Percentiles rank a stretch among this genome's conserved stretches.
Conservation (phyloP, 768 basidiomycete genomes). For the Fibroporia radiculosa region DNA sequence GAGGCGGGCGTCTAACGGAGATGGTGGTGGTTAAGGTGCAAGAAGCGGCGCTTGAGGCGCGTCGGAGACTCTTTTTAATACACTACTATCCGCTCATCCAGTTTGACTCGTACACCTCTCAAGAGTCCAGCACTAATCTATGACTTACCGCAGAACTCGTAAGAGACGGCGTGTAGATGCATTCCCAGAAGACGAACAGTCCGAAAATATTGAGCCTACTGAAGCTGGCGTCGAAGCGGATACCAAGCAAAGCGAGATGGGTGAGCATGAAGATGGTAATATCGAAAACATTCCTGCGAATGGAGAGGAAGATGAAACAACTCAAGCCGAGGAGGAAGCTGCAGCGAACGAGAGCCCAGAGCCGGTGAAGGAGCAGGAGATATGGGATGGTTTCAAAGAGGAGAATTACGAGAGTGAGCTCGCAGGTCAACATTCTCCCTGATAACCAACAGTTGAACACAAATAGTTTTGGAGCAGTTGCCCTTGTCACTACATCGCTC, state of each 20-base stretch:
- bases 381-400: constrained; percentile 73
- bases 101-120: no score
- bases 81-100: no score
- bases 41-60: no score
- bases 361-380: constrained; percentile 54
- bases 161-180: constrained; percentile 8
- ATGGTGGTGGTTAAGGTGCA: no score
- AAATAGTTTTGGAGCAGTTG: constrained; percentile 66
- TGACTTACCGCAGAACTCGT: constrained; percentile 11
- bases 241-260: background rate
- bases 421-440: background rate
- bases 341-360: constrained; percentile 10
- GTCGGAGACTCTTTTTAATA: no score
- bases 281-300: background rate
- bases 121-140: no score
- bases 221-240: background rate
- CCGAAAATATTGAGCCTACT: background rate
- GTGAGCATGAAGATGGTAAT: background rate
- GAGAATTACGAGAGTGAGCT: constrained; percentile 69
- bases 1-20: no score
- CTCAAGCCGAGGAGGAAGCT: background rate
- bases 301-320: background rate
- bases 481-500: constrained; percentile 69
- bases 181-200: background rate
- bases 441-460: background rate